phyloP scores from a whole-genome alignment of 2,329 filamentous ascomycete species.

The Aciculosporium take region DNA sequence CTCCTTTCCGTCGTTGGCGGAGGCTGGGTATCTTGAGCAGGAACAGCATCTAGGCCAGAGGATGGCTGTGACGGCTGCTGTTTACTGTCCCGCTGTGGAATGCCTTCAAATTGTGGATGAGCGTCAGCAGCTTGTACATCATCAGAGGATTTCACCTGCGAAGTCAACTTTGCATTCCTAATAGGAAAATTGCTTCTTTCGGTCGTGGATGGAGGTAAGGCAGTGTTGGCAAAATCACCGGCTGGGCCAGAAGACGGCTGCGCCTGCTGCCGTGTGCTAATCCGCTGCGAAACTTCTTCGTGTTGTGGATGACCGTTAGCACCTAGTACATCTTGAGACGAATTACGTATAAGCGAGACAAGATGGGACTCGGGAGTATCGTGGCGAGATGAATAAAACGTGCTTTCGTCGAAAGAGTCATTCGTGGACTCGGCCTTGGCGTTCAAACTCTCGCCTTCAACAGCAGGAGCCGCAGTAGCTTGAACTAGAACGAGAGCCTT shows the following conservation, averaged over 20 bases:
- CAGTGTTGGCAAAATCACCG: background rate
- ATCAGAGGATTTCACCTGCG: constrained; percentile 1
- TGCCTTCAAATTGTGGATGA: background rate
- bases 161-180: constrained; percentile 6
- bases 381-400: constrained; percentile 90
- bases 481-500: constrained; percentile 59
- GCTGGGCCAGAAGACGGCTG: background rate
- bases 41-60: background rate
- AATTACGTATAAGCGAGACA: constrained; percentile 34
- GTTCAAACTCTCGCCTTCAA: constrained; percentile 37
- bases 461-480: constrained; percentile 46
- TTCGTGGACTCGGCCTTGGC: constrained; percentile 47
- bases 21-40: background rate
- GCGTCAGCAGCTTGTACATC: background rate
- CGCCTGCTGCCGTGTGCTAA: background rate
- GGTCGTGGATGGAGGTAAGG: background rate
- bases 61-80: background rate
- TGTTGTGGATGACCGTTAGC: constrained; percentile 8
- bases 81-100: background rate
- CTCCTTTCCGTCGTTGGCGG: background rate
- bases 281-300: constrained; percentile 1
- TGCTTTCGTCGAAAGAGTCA: constrained; percentile 85
- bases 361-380: constrained; percentile 52
- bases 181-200: background rate
- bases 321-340: constrained; percentile 19